Conservation (phyloP, 2,329 filamentous ascomycete genomes). For the Knoxdaviesia proteae region DNA sequence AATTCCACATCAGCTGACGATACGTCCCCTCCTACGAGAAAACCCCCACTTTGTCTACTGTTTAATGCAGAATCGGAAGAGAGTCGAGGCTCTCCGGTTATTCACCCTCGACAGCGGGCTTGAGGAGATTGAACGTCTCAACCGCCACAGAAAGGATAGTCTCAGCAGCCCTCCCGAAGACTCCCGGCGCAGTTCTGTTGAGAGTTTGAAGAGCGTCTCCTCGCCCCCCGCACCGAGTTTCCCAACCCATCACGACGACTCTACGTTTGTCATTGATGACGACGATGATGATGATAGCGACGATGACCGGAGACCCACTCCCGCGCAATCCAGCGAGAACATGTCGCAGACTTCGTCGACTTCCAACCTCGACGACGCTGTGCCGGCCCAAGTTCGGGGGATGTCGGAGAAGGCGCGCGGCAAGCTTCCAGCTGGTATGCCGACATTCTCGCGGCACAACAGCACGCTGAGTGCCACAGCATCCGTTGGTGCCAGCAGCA, state of each 20-base stretch:
- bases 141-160: slow-evolving; percentile 46
- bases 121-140: slow-evolving; percentile 70
- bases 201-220: slow-evolving; percentile 33
- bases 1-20: background rate
- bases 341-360: slow-evolving; percentile 47
- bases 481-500: too few species aligned
- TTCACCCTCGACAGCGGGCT: slow-evolving; percentile 87
- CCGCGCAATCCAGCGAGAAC: slow-evolving; percentile 39
- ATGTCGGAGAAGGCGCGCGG: slow-evolving; percentile 96
- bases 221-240: slow-evolving; percentile 31
- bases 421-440: slow-evolving; percentile 73
- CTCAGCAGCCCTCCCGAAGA: slow-evolving; percentile 29
- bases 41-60: slow-evolving; percentile 68
- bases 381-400: slow-evolving; percentile 63
- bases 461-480: slow-evolving; percentile 46
- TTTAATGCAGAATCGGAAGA: slow-evolving; percentile 58
- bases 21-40: slow-evolving; percentile 20
- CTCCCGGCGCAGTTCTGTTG: slow-evolving; percentile 40
- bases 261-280: slow-evolving; percentile 73
- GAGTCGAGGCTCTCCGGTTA: slow-evolving; percentile 64
- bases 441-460: slow-evolving; percentile 76
- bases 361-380: slow-evolving; percentile 49
- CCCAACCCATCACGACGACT: slow-evolving; percentile 26
- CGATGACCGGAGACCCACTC: slow-evolving; percentile 31
- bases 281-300: slow-evolving; percentile 48